phyloP scores from a whole-genome alignment of 202 grass and related monocot species.

The Panicum hallii region DNA sequence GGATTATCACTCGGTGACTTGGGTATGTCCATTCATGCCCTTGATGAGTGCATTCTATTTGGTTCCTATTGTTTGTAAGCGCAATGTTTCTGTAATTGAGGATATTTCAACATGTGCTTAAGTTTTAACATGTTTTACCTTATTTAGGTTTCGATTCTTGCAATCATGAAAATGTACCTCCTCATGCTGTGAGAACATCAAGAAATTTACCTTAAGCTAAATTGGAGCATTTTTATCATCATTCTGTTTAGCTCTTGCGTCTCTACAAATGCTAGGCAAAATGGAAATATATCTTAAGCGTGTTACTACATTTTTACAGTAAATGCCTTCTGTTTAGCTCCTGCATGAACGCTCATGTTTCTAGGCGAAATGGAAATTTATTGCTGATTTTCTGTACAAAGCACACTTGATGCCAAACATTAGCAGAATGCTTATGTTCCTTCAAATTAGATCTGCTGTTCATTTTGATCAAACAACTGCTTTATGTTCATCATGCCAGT shows the following conservation, averaged over 20 bases:
- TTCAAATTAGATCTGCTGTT: constrained; percentile 9
- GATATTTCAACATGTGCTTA: constrained; percentile 12
- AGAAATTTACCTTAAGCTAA: constrained; percentile 7
- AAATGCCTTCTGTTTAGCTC: background rate
- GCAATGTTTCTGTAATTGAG: constrained; percentile 5
- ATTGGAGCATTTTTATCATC: background rate
- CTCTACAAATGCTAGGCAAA: background rate
- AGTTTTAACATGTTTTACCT: constrained; percentile 1
- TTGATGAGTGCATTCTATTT: constrained; percentile 28
- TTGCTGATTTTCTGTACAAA: background rate
- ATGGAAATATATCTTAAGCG: background rate
- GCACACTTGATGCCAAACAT: constrained; percentile 3
- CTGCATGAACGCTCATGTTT: background rate
- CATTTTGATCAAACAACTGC: constrained; percentile 3
- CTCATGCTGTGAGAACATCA: background rate
- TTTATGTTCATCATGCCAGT: background rate
- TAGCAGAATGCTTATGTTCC: background rate
- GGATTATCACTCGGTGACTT: constrained; percentile 57
- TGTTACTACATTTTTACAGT: background rate
- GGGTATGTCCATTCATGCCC: constrained; percentile 56
- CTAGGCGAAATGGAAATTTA: background rate
- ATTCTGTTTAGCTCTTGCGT: background rate
- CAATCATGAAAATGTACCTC: background rate
- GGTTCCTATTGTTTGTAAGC: background rate
- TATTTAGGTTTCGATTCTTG: constrained; percentile 3